Evolutionary conservation across 1,284 basidiomycete genomes (phyloP).

Genomic region (Chalciporus piperatoides): DNA sequence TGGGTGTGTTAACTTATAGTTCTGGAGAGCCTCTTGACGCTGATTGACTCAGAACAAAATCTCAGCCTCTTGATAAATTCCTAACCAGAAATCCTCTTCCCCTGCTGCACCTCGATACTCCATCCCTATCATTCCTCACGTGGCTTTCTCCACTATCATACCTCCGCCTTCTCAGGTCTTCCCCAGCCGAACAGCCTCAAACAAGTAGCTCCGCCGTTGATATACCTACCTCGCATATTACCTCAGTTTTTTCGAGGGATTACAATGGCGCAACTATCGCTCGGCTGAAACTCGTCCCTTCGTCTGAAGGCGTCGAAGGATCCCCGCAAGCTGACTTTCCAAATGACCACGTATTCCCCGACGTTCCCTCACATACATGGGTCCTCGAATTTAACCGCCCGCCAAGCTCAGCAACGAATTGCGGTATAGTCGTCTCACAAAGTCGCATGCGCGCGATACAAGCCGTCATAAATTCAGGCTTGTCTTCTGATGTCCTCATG

Average conservation of each 20-base stretch:
- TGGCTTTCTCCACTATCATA: constrained; percentile 67
- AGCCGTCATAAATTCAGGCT: constrained; percentile 17
- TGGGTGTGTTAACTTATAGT: constrained; percentile 14
- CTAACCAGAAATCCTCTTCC: constrained; percentile 49
- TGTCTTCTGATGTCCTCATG: constrained; percentile 29
- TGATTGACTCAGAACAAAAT: constrained; percentile 17
- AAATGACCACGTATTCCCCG: constrained; percentile 23
- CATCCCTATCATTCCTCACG: constrained; percentile 67
- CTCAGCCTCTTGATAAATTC: constrained; percentile 28
- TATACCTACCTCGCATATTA: constrained; percentile 49
- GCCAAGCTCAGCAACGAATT: constrained; percentile 34
- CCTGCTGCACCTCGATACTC: constrained; percentile 60
- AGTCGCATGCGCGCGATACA: constrained; percentile 57
- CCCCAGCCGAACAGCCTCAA: constrained; percentile 22
- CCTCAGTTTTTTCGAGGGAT: constrained; percentile 40
- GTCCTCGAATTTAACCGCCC: constrained; percentile 62
- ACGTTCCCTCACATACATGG: constrained; percentile 47
- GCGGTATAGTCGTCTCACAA: constrained; percentile 67
- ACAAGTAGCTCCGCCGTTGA: constrained; percentile 36
- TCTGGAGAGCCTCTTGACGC: constrained; percentile 3
- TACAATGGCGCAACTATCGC: constrained; percentile 52
- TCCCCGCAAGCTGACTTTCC: constrained; percentile 17
- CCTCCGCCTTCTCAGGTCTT: constrained; percentile 50
- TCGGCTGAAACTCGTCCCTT: constrained; percentile 49
- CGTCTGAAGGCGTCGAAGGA: constrained; percentile 18